Evolutionary conservation across 2,329 filamentous ascomycete species (phyloP), one percentile per base, ranked within the genome.

Genomic region (Beauveria australis): DNA sequence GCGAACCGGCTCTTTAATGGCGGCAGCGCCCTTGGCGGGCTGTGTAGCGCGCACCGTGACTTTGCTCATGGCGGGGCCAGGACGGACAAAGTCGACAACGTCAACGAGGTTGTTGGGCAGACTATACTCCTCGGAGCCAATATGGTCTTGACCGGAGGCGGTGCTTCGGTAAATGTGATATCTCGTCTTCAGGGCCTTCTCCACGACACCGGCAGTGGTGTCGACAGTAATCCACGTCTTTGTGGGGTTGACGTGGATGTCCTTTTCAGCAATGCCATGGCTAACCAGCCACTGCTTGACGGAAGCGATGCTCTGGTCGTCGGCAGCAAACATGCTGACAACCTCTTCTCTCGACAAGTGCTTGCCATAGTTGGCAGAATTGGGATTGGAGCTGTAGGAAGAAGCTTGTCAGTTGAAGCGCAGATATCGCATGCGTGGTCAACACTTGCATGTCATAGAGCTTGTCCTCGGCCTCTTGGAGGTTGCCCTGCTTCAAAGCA

Each of bases 171-270:
- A 83, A 48, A 79, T 68, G 64, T 82, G 76, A 65, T 82, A 84
- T 61, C 81, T 72, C 7, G 82, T 78, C 64, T 77, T 75, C 53
- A 85, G 74, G 19, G 85, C 73, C 22, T 70, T 68, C 68, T 85
- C 81, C 6, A 79, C 76, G 67, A 86, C 79, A 41, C 75, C 71
- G 3, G 79, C 78, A 6, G 80, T 80, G 9, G 81, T 80, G 60
- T 82, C 76, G 66, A 85, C 83, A 12, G 75, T 72, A 22, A 85
- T 67, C 80, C 82, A 85, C 54, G 78, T 78, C 58, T 78, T 76
- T 30, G 78, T 78, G 47, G 75, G 73, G 0, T 81, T 81, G 48
- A 82, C 76, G 46, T 71, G 72, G 48, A 86, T 74, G 5, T 80
- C 75, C 3, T 73, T 72, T 2, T 69, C 67, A 19, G 74, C 66